A percentile compares a stretch with the other conserved stretches of the same genome.
These are phyloP conservation scores for Amaranthus hypochondriacus DNA, from an alignment of 148 eudicot species.

Conservation along the genomic window DNA sequence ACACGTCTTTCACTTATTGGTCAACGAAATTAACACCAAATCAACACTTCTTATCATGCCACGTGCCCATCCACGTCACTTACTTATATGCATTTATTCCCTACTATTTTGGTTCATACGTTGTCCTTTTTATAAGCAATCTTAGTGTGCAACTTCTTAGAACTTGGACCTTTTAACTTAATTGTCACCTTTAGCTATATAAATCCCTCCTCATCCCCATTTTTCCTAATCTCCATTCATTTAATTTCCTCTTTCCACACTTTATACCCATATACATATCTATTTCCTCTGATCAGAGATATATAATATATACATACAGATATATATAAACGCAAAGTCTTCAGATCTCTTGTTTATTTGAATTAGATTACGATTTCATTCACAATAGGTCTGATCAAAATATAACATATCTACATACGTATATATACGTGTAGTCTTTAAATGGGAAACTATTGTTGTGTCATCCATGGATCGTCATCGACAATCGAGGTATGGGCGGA, in stretches of 20 bases:
- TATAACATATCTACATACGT: neutral
- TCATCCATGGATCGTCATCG: constrained; percentile 5
- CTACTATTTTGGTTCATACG: neutral
- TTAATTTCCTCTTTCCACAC: neutral
- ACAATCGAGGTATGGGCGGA: constrained; percentile 13
- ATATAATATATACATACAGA: too few relatives aligned
- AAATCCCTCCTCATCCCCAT: neutral
- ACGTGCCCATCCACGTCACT: constrained; percentile 16
- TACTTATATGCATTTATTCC: neutral
- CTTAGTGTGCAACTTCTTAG: constrained; percentile 13
- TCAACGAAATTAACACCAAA: constrained; percentile 4
- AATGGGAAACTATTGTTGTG: constrained; percentile 31
- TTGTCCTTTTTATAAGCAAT: neutral
- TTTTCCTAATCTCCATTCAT: constrained; percentile 10
- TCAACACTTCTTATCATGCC: neutral
- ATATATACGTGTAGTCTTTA: neutral
- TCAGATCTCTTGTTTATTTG: too few relatives aligned
- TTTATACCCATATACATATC: neutral
- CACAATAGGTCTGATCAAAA: neutral
- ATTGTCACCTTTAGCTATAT: constrained; percentile 11
- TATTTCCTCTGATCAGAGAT: too few relatives aligned
- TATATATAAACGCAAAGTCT: too few relatives aligned
- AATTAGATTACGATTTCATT: too few relatives aligned
- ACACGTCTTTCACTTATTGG: constrained; percentile 3
- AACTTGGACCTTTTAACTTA: constrained; percentile 10